These are phyloP conservation scores for Colletotrichum karsti DNA, from an alignment of 2,329 filamentous ascomycete species.

Conservation along the genomic window DNA sequence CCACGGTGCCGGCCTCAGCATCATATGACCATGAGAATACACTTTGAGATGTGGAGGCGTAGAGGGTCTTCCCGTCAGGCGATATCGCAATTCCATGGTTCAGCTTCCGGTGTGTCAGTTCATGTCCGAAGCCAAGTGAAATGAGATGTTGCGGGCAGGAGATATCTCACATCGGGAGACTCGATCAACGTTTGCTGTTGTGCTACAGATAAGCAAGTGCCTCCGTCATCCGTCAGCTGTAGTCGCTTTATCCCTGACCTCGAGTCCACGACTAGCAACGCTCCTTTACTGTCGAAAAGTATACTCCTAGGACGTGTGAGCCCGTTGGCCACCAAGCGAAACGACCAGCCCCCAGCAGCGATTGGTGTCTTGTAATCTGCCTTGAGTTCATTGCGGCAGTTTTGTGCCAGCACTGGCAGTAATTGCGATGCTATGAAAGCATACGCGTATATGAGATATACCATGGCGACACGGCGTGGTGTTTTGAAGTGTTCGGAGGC, in stretches of 20 bases:
- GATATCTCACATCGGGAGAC: neutral
- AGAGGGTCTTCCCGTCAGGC: constrained; percentile 49
- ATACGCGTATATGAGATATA: neutral
- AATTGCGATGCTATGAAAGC: neutral
- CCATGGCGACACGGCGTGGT: neutral
- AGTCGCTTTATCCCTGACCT: constrained; percentile 47
- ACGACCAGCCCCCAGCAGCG: constrained; percentile 50
- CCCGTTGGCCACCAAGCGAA: constrained; percentile 49
- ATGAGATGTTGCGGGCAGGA: too few relatives aligned
- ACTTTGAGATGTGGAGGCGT: constrained; percentile 58
- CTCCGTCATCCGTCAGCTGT: constrained; percentile 48
- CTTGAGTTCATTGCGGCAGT: constrained; percentile 43
- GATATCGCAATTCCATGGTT: constrained; percentile 56
- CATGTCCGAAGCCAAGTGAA: neutral
- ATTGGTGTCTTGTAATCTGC: constrained; percentile 46
- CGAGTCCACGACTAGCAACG: constrained; percentile 45
- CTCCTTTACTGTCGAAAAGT: constrained; percentile 52
- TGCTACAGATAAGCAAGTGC: constrained; percentile 46
- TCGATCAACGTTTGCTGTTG: constrained; percentile 32
- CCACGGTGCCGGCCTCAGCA: constrained; percentile 52
- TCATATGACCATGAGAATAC: constrained; percentile 71
- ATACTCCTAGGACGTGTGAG: constrained; percentile 53
- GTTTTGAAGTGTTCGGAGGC: too few relatives aligned
- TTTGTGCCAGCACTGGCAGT: neutral
- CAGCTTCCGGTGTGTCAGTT: constrained; percentile 39